phyloP scores from a whole-genome alignment of 78 protist species.

The Dictyostelium brefeldianum region DNA sequence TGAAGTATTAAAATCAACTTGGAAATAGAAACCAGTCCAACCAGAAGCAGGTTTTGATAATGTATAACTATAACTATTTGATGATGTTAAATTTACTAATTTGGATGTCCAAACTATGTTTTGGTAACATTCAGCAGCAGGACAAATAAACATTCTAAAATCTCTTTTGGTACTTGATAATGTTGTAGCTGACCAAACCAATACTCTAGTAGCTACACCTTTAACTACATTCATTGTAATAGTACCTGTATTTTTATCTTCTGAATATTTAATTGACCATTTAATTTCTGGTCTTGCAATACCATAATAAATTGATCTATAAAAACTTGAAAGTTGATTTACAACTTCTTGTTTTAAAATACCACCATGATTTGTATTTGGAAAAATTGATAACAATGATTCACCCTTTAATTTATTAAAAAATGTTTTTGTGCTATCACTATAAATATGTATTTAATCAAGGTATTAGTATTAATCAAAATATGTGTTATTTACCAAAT shows the following conservation, averaged over 20 bases:
- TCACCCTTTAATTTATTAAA: slow-evolving; percentile 35
- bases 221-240: background rate
- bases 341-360: background rate
- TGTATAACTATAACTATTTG: background rate
- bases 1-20: background rate
- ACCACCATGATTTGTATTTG: slow-evolving; percentile 25
- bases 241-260: slow-evolving; percentile 7
- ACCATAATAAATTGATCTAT: background rate
- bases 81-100: background rate
- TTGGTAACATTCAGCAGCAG: background rate
- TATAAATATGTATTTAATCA: slow-evolving; percentile 5
- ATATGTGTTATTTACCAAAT: too few species aligned
- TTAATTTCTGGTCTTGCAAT: slow-evolving; percentile 9
- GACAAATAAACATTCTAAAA: slow-evolving; percentile 7
- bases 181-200: background rate
- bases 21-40: slow-evolving; percentile 18
- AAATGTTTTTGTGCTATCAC: slow-evolving; percentile 37
- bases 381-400: background rate
- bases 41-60: slow-evolving; percentile 10
- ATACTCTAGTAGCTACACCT: background rate
- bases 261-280: slow-evolving; percentile 33
- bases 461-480: slow-evolving; percentile 2
- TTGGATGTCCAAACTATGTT: background rate
- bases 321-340: slow-evolving; percentile 1
- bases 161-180: slow-evolving; percentile 26